Evolutionary conservation across 352 stramenopile species (phyloP).

Genomic region (Thalassiosira oceanica): DNA sequence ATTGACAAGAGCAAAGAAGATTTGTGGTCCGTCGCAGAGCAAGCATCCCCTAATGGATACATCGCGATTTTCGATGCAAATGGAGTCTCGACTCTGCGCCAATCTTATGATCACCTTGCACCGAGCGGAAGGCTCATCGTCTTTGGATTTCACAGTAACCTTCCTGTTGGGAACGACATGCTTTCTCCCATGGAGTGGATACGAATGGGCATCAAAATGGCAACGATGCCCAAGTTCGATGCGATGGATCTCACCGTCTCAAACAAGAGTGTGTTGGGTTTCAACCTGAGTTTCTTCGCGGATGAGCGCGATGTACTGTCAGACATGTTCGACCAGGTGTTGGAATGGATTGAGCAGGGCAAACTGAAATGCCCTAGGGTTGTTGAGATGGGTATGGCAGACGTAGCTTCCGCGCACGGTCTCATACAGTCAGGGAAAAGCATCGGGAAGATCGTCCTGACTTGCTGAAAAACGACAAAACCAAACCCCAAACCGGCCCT

Average conservation of each 20-base stretch:
- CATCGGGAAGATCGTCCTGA: constrained; percentile 77
- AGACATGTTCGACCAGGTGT: constrained; percentile 73
- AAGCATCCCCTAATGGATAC: constrained; percentile 49
- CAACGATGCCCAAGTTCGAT: constrained; percentile 75
- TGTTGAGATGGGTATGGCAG: constrained; percentile 55
- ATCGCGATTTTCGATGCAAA: constrained; percentile 76
- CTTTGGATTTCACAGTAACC: constrained; percentile 80
- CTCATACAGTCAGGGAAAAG: constrained; percentile 74
- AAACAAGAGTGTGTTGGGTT: constrained; percentile 72
- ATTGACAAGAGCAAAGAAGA: constrained; percentile 73
- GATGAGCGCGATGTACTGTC: constrained; percentile 66
- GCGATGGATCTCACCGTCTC: constrained; percentile 69
- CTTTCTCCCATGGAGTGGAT: constrained; percentile 71
- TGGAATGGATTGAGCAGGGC: constrained; percentile 51
- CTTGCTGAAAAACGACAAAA: background rate
- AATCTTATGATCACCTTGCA: constrained; percentile 75
- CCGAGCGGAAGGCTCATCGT: constrained; percentile 67
- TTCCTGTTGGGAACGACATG: constrained; percentile 62
- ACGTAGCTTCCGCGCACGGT: constrained; percentile 62
- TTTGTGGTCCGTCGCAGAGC: constrained; percentile 53
- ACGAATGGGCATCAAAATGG: constrained; percentile 59
- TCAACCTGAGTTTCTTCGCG: constrained; percentile 80
- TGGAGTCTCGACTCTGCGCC: constrained; percentile 69
- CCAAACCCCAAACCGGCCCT: background rate
- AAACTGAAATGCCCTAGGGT: constrained; percentile 54